Conservation (phyloP, 2,329 filamentous ascomycete species). For the Orbilia quercus region DNA sequence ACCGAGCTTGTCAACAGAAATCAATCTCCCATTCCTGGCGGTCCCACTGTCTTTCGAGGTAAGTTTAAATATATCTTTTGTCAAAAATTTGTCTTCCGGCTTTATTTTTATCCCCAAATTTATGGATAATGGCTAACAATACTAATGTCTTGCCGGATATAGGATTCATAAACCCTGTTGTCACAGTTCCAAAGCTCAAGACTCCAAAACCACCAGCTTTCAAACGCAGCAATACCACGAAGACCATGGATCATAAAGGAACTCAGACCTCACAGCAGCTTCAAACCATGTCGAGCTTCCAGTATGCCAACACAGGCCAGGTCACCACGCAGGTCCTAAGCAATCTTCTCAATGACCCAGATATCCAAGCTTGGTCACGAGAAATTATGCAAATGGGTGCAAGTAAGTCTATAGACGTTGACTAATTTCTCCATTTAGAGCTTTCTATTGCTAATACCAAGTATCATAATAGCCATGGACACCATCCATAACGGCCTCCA, state of each 20-base stretch:
- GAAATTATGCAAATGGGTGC: slow-evolving; percentile 32
- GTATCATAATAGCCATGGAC: slow-evolving; percentile 16
- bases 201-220: background rate
- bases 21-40: slow-evolving; percentile 3
- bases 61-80: no score
- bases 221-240: slow-evolving; percentile 3
- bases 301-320: slow-evolving; percentile 7
- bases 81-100: background rate
- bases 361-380: slow-evolving; percentile 27
- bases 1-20: slow-evolving; percentile 25
- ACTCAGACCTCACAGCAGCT: slow-evolving; percentile 12
- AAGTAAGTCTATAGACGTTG: no score
- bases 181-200: no score
- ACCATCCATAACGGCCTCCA: slow-evolving; percentile 31
- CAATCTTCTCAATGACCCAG: slow-evolving; percentile 20
- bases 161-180: no score
- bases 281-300: slow-evolving; percentile 32
- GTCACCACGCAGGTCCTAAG: slow-evolving; percentile 16
- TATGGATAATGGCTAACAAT: no score
- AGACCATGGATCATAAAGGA: background rate
- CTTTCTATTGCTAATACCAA: no score
- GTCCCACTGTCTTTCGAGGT: no score
- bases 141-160: no score
- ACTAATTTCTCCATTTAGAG: no score
- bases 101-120: no score